These are phyloP conservation scores for Trichothecium sympodiale DNA, from an alignment of 2,329 filamentous ascomycete genomes.

Conservation along the genomic window DNA sequence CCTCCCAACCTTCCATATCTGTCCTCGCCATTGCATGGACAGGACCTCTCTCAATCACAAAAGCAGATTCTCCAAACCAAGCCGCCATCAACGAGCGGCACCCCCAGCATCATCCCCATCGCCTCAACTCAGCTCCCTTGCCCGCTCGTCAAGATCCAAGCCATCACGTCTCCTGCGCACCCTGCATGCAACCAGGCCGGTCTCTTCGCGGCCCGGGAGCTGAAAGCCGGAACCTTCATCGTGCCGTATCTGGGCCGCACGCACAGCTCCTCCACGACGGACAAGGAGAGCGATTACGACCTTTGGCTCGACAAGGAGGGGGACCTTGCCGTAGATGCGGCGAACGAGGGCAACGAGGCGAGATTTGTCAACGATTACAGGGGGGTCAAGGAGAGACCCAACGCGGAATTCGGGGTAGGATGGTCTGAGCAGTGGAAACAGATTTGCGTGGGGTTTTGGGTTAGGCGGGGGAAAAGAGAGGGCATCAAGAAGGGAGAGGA, in stretches of 20 bases:
- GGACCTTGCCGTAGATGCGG: slow-evolving; percentile 50
- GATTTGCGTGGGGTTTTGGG: slow-evolving; percentile 47
- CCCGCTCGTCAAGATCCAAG: slow-evolving; percentile 39
- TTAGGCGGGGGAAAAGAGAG: slow-evolving; percentile 21
- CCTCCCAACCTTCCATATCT: slow-evolving; percentile 42
- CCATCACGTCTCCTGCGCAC: slow-evolving; percentile 38
- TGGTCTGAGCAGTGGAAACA: slow-evolving; percentile 43
- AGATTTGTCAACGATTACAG: slow-evolving; percentile 58
- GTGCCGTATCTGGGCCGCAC: slow-evolving; percentile 51
- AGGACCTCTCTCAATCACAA: slow-evolving; percentile 31
- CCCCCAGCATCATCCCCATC: slow-evolving; percentile 10
- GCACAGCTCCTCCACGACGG: slow-evolving; percentile 28
- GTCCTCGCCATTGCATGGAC: slow-evolving; percentile 34
- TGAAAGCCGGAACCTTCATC: slow-evolving; percentile 44
- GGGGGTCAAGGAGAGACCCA: slow-evolving; percentile 40
- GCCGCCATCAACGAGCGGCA: slow-evolving; percentile 4
- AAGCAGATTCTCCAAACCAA: slow-evolving; percentile 23
- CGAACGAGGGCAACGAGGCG: slow-evolving; percentile 47
- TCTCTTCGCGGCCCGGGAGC: slow-evolving; percentile 44
- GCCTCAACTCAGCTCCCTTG: slow-evolving; percentile 32
- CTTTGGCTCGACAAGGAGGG: slow-evolving; percentile 48
- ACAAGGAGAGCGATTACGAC: slow-evolving; percentile 43
- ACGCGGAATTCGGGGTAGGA: slow-evolving; percentile 47
- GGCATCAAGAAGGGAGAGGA: slow-evolving; percentile 49
- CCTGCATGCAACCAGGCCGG: slow-evolving; percentile 48